These are phyloP conservation scores for Colletotrichum cereale DNA, from an alignment of 2,329 filamentous ascomycete species.

Conservation along the genomic window DNA sequence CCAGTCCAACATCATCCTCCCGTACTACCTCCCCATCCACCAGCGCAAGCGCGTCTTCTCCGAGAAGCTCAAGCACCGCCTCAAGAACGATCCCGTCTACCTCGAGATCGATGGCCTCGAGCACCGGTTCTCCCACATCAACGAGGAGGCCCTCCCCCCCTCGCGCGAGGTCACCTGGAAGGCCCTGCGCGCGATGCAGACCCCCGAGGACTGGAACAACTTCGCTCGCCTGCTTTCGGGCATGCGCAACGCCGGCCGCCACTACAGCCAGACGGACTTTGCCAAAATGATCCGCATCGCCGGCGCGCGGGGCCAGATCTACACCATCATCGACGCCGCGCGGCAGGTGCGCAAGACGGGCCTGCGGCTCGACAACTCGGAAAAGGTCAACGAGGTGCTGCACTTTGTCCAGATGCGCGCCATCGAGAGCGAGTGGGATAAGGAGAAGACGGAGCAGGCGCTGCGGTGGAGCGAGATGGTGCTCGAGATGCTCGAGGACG, in stretches of 20 bases:
- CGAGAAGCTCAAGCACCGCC: slow-evolving; percentile 58
- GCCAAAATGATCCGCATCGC: slow-evolving; percentile 57
- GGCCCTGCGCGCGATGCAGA: slow-evolving; percentile 61
- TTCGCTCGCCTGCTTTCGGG: slow-evolving; percentile 65
- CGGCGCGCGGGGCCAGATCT: slow-evolving; percentile 55
- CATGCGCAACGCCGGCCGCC: slow-evolving; percentile 57
- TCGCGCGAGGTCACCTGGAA: slow-evolving; percentile 53
- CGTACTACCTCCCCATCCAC: slow-evolving; percentile 65
- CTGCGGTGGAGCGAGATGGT: slow-evolving; percentile 61
- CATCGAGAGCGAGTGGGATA: slow-evolving; percentile 51
- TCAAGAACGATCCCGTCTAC: slow-evolving; percentile 67
- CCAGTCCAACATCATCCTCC: slow-evolving; percentile 71
- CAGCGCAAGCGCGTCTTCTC: slow-evolving; percentile 68
- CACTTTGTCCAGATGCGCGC: slow-evolving; percentile 58
- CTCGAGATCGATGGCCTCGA: slow-evolving; percentile 70
- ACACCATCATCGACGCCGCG: slow-evolving; percentile 63
- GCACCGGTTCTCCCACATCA: slow-evolving; percentile 62
- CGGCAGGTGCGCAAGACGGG: slow-evolving; percentile 61
- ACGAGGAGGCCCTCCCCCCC: slow-evolving; percentile 57
- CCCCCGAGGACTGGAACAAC: slow-evolving; percentile 64
- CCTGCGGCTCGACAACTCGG: slow-evolving; percentile 56
- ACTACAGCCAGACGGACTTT: slow-evolving; percentile 51
- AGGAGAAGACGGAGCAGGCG: slow-evolving; percentile 55
- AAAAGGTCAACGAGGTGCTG: slow-evolving; percentile 57
- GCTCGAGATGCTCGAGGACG: slow-evolving; percentile 62